Evolutionary conservation across 441 rosid species (phyloP).

Genomic region (Mallotus repandus): DNA sequence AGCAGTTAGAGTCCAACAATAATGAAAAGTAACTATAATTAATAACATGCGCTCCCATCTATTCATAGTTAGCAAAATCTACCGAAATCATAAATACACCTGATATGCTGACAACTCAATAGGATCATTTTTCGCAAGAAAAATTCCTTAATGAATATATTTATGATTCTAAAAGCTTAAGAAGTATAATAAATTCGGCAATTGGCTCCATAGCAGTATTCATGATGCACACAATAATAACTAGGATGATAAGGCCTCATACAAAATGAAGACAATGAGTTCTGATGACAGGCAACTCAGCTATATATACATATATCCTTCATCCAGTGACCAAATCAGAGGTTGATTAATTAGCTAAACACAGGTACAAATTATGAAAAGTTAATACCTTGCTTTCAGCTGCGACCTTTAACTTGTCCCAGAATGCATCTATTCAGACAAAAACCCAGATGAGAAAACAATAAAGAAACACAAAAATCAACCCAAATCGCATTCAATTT

Average conservation of each 20-base stretch:
- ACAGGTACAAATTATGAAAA: neutral
- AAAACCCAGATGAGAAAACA: neutral
- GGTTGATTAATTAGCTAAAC: neutral
- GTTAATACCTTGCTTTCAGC: conserved; percentile 60
- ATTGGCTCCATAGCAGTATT: neutral
- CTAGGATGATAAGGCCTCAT: neutral
- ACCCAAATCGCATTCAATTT: neutral
- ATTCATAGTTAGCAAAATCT: too few relatives aligned
- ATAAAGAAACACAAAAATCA: neutral
- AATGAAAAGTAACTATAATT: too few relatives aligned
- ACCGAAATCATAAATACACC: too few relatives aligned
- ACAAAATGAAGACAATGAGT: too few relatives aligned
- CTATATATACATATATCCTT: too few relatives aligned
- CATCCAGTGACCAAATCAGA: too few relatives aligned
- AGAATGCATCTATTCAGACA: conserved; percentile 58
- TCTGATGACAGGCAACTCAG: too few relatives aligned
- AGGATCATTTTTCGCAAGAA: too few relatives aligned
- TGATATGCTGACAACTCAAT: too few relatives aligned
- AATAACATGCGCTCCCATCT: too few relatives aligned
- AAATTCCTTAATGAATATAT: too few relatives aligned
- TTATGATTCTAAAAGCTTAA: too few relatives aligned
- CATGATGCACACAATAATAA: neutral
- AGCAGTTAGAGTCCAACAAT: neutral
- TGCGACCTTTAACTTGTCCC: conserved; percentile 67
- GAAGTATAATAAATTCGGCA: neutral